Evolutionary conservation across 2,329 filamentous ascomycete species (phyloP).

Genomic region (Fusarium virguliforme): DNA sequence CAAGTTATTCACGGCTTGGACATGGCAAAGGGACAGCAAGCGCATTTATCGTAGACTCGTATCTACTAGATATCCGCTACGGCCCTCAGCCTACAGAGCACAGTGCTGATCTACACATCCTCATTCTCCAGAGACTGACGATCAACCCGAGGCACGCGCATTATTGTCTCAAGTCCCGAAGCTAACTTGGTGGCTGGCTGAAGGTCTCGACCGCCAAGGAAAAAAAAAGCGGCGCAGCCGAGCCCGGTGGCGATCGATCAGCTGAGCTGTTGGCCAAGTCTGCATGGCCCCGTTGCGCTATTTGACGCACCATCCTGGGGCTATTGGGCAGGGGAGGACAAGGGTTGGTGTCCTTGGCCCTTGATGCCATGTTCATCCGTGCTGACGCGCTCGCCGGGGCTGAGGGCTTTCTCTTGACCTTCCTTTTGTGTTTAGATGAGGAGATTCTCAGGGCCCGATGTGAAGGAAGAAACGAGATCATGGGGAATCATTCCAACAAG

Average conservation of each 20-base stretch:
- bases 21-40: not conserved
- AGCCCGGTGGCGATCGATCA: not conserved
- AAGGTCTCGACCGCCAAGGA: not conserved
- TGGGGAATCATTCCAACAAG: too few species aligned
- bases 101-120: not conserved
- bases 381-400: not conserved
- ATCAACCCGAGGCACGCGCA: not conserved
- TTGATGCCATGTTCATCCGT: slow-evolving; percentile 3
- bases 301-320: not conserved
- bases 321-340: slow-evolving; percentile 4
- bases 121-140: not conserved
- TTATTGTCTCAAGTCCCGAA: not conserved
- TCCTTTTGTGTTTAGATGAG: too few species aligned
- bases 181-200: not conserved
- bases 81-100: too few species aligned
- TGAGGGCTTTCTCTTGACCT: not conserved
- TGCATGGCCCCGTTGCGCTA: slow-evolving; percentile 5
- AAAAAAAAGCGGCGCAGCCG: not conserved
- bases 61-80: not conserved
- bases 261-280: not conserved
- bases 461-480: too few species aligned
- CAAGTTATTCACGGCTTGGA: not conserved
- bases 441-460: too few species aligned
- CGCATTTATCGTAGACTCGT: not conserved
- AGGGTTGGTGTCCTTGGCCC: slow-evolving; percentile 1